Percentiles rank a stretch among this genome's conserved stretches.
Evolutionary conservation across 2,329 filamentous ascomycete species (phyloP).

Genomic region (Lithohypha guttulata): DNA sequence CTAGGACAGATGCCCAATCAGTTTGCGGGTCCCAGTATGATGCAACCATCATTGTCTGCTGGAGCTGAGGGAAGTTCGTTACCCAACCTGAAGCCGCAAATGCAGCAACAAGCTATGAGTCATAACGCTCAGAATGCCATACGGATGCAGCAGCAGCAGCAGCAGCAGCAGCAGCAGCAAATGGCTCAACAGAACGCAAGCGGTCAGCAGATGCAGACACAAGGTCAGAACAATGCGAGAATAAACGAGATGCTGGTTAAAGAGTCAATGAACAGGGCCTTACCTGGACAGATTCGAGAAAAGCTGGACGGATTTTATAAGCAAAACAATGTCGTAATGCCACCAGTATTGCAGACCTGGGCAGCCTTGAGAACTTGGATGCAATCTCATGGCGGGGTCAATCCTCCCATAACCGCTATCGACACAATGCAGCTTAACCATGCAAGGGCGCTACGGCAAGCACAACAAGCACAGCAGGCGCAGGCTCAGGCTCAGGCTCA

Average conservation of each 20-base stretch:
- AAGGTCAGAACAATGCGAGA: no score
- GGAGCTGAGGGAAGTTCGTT: constrained; percentile 12
- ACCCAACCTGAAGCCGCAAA: constrained; percentile 12
- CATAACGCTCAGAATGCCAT: constrained; percentile 19
- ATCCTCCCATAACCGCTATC: background rate
- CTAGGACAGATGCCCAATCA: constrained; percentile 16
- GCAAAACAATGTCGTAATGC: background rate
- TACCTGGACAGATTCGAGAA: background rate
- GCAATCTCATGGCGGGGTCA: background rate
- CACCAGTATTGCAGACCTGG: background rate
- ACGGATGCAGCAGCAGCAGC: constrained; percentile 19
- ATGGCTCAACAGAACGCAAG: constrained; percentile 12
- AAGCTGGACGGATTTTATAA: background rate
- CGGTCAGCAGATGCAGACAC: constrained; percentile 1
- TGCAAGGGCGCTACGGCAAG: constrained; percentile 2
- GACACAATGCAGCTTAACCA: background rate
- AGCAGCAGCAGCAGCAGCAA: constrained; percentile 16
- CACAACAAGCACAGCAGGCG: constrained; percentile 15
- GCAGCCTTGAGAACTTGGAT: background rate
- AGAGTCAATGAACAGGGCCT: background rate
- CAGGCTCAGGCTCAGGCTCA: constrained; percentile 17
- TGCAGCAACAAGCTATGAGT: constrained; percentile 13
- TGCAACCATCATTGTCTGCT: constrained; percentile 21
- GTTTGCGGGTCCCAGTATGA: constrained; percentile 11
- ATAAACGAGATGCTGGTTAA: background rate